Percentiles rank a stretch among this genome's conserved stretches.
Evolutionary conservation across 2,329 filamentous ascomycete genomes (phyloP).

Genomic region (Pseudofabraea citricarpa): DNA sequence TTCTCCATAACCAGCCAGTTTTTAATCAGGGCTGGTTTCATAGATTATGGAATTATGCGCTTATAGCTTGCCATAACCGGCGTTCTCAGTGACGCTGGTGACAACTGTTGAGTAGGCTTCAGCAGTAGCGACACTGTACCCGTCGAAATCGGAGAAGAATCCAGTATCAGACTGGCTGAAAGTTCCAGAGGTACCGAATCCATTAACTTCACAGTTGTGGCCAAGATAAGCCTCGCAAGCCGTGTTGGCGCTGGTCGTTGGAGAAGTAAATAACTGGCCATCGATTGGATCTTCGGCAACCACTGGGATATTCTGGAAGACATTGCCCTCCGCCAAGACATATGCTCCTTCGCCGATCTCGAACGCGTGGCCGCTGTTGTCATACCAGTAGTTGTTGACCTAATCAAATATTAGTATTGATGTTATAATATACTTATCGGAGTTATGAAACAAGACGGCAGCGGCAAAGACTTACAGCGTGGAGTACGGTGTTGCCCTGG

Average conservation of each 20-base stretch:
- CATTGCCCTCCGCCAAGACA: constrained; percentile 37
- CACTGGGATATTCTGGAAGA: constrained; percentile 34
- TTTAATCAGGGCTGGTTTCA: too few species aligned
- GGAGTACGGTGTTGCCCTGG: constrained; percentile 29
- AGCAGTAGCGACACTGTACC: constrained; percentile 21
- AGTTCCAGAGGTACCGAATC: constrained; percentile 18
- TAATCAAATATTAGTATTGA: background rate
- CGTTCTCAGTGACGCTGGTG: constrained; percentile 25
- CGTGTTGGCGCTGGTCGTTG: constrained; percentile 11
- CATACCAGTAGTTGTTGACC: constrained; percentile 34
- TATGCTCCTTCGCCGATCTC: constrained; percentile 27
- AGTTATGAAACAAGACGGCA: too few species aligned
- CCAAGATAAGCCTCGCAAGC: constrained; percentile 7
- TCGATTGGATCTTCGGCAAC: constrained; percentile 15
- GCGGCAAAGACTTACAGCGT: constrained; percentile 26
- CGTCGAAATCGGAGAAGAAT: constrained; percentile 22
- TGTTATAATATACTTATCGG: too few species aligned
- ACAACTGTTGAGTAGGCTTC: constrained; percentile 19
- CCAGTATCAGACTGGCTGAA: constrained; percentile 21
- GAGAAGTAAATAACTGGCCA: constrained; percentile 10
- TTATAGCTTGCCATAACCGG: constrained; percentile 21
- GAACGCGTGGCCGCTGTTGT: constrained; percentile 38
- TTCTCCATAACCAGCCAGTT: constrained; percentile 9
- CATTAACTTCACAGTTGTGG: constrained; percentile 7
- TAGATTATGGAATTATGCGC: too few species aligned